These are phyloP conservation scores for Chaetomium cochliodes DNA, from an alignment of 495 filamentous ascomycete genomes.

Conservation along the genomic window DNA sequence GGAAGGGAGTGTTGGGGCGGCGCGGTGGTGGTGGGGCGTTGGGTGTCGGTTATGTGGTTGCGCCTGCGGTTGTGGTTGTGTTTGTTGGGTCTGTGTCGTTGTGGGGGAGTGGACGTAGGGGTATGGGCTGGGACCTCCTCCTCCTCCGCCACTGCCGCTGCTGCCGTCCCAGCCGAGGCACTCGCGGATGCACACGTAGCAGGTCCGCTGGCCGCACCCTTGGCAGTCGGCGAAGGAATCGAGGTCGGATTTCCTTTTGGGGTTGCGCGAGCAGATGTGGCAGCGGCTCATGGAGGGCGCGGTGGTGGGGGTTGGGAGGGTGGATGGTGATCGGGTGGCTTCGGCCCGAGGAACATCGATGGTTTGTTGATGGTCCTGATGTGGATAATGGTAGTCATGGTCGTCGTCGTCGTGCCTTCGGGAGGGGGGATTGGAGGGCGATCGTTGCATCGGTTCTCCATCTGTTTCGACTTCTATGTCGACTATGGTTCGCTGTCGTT, in stretches of 20 bases:
- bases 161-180: conserved; percentile 41
- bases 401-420: conserved; percentile 5
- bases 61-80: conserved; percentile 2
- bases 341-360: not conserved
- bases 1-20: not conserved
- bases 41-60: too few species aligned
- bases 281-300: conserved; percentile 41
- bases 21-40: not conserved
- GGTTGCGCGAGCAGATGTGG: conserved; percentile 51
- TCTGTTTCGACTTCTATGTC: conserved; percentile 18
- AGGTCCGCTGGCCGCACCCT: conserved; percentile 48
- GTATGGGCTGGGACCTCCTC: not conserved
- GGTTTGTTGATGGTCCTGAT: conserved; percentile 18
- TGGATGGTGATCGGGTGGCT: not conserved
- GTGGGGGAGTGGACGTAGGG: not conserved
- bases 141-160: not conserved
- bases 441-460: conserved; percentile 18
- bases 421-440: conserved; percentile 18
- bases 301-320: conserved; percentile 8
- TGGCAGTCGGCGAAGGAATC: conserved; percentile 49
- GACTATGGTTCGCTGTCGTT: conserved; percentile 29
- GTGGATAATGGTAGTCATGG: conserved; percentile 12
- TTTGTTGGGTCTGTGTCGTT: conserved; percentile 6
- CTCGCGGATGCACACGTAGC: conserved; percentile 49
- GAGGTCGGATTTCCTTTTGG: conserved; percentile 49